Base-by-base conservation (phyloP, 768 basidiomycete genomes). In the Psilocybe cyanescens region DNA sequence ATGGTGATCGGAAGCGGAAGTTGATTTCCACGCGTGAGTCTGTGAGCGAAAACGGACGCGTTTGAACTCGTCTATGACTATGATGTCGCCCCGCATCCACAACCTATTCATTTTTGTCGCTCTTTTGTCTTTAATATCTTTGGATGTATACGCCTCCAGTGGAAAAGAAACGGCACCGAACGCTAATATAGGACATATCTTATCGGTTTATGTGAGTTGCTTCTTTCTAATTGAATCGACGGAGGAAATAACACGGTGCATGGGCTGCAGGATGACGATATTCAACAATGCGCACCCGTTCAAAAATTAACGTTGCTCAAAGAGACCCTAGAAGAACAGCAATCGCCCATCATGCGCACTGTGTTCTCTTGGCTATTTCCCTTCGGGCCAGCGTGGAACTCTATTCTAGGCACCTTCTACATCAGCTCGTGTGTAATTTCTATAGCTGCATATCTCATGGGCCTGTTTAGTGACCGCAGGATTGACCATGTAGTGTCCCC, bases 401-500 rank as follows among this genome's bases (percentile, higher is more conserved):
- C 92, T 41, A 81, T 97, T 58, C 81, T 96, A 30, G 95, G 92
- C 63, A 96, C 95, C 17, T 95, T 96, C 81, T 96, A 96, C 80
- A 96, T 96, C 76, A 95, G 92, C 82, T 96, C 94, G 94, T 95
- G 73, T 71, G 92, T 84, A 52, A 47, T 62, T 55, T 56, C 62
- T 63, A 59, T 44, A 60, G 30, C 16, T 56, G 46, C 50, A 41
- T 50, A 54, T 55, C 44, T 30, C n/a, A 49, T 50, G 47, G 45
- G 19, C 30, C 37, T 19, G 51, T 51, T 57, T 41, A 65, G 58
- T 45, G 30, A 63, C 37, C 57, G 44, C 56, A 65, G 57, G 52
- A 57, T 48, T 63, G 39, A 53, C 52, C 16, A 16, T 29, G 61
- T 63, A 95, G 94, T 39, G 86, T 96, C 59, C 95, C 95, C 52